These are phyloP conservation scores for Penicillium sp. DNA, from an alignment of 2,329 filamentous ascomycete genomes.

Conservation along the genomic window DNA sequence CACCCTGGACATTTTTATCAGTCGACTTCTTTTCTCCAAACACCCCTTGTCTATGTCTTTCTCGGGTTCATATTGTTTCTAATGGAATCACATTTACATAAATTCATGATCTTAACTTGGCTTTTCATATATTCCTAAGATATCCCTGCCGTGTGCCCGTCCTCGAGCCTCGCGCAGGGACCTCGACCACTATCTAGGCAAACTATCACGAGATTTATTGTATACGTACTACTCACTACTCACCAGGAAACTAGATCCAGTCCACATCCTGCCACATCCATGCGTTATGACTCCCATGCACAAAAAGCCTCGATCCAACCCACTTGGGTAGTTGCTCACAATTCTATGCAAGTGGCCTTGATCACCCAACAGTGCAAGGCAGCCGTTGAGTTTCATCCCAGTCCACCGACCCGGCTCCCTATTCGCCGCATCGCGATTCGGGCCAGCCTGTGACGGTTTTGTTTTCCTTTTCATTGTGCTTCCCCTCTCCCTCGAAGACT, in stretches of 20 bases:
- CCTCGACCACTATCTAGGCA: background rate
- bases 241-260: background rate
- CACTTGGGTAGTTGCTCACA: conserved; percentile 18
- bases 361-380: conserved; percentile 9
- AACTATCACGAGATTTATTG: background rate
- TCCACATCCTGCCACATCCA: background rate
- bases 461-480: conserved; percentile 8
- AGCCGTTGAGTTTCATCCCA: conserved; percentile 26
- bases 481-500: conserved; percentile 11
- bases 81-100: conserved; percentile 23
- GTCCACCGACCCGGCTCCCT: conserved; percentile 12
- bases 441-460: conserved; percentile 14
- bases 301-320: conserved; percentile 17
- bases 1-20: conserved; percentile 8
- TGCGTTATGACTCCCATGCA: background rate
- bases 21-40: conserved; percentile 12
- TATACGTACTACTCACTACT: conserved; percentile 3
- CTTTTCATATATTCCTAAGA: background rate
- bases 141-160: conserved; percentile 7
- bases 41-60: conserved; percentile 18
- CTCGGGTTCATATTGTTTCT: conserved; percentile 26
- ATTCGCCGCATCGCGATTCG: conserved; percentile 25
- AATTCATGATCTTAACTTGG: conserved; percentile 15
- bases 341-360: conserved; percentile 10
- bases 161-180: conserved; percentile 11